Percentiles rank a stretch among this genome's conserved stretches.
These are phyloP conservation scores for Metschnikowia rubicola DNA, from an alignment of 805 yeast genomes.

Conservation along the genomic window DNA sequence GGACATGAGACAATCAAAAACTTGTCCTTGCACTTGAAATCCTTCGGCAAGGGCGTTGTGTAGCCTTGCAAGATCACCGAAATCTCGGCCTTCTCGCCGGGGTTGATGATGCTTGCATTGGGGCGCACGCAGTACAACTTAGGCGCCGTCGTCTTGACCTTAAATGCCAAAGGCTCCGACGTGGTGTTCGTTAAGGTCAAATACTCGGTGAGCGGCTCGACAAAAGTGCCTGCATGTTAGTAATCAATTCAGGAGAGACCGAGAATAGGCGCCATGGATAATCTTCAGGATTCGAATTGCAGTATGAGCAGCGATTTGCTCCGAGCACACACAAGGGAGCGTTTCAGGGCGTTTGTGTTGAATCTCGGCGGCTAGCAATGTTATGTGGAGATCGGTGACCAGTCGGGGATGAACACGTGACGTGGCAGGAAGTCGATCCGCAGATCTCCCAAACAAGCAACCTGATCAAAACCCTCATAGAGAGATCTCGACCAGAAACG, in stretches of 20 bases:
- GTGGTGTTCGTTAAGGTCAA: slow-evolving; percentile 54
- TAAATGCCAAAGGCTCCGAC: slow-evolving; percentile 70
- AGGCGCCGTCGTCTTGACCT: slow-evolving; percentile 98
- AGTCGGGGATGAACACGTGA: background rate
- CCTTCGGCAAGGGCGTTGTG: slow-evolving; percentile 67
- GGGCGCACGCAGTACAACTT: slow-evolving; percentile 95
- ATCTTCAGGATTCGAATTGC: no score
- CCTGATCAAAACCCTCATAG: no score
- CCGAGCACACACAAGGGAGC: no score
- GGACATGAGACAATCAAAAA: slow-evolving; percentile 87
- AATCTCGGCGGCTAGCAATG: no score
- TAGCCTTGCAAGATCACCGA: slow-evolving; percentile 85
- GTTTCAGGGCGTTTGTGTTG: no score
- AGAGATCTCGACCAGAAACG: no score
- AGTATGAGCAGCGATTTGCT: no score
- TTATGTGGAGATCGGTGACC: no score
- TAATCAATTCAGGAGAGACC: no score
- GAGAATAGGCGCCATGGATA: no score
- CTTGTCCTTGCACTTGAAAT: slow-evolving; percentile 84
- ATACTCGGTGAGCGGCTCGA: slow-evolving; percentile 64
- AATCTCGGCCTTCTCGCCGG: slow-evolving; percentile 71
- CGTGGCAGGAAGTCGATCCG: background rate
- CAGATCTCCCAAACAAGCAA: background rate
- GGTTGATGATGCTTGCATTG: slow-evolving; percentile 75
- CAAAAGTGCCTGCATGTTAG: slow-evolving; percentile 59